Conservation (phyloP, 2,329 filamentous ascomycete species). For the Monosporascus sp. region DNA sequence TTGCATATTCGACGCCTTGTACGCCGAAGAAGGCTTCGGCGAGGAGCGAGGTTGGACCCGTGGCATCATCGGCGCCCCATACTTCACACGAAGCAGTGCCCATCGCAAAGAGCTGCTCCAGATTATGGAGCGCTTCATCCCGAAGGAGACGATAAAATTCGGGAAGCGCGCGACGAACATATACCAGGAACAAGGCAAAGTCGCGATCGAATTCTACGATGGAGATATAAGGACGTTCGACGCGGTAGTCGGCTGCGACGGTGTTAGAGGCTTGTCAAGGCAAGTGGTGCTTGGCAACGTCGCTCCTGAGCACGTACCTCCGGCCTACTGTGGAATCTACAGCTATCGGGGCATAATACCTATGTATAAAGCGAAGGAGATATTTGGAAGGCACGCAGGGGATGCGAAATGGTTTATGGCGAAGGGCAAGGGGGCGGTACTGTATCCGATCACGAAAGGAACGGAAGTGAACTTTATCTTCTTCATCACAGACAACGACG, state of each 20-base stretch:
- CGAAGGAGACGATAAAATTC: slow-evolving; percentile 19
- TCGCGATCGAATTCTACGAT: slow-evolving; percentile 18
- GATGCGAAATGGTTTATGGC: slow-evolving; percentile 25
- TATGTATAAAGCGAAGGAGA: slow-evolving; percentile 19
- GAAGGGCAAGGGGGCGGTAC: slow-evolving; percentile 14
- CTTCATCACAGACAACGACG: slow-evolving; percentile 12
- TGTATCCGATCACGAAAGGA: slow-evolving; percentile 22
- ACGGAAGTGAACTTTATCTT: slow-evolving; percentile 22
- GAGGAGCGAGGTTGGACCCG: slow-evolving; percentile 30
- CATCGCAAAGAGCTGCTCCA: slow-evolving; percentile 37
- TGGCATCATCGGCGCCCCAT: slow-evolving; percentile 29
- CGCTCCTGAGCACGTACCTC: slow-evolving; percentile 20
- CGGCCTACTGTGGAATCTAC: slow-evolving; percentile 24
- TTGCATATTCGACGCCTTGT: slow-evolving; percentile 35
- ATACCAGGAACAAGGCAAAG: slow-evolving; percentile 16
- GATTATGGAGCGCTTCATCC: slow-evolving; percentile 32
- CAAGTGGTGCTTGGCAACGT: slow-evolving; percentile 16
- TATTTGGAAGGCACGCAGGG: slow-evolving; percentile 21
- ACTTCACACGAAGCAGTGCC: slow-evolving; percentile 34
- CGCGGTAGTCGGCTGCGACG: slow-evolving; percentile 22
- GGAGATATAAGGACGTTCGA: slow-evolving; percentile 12
- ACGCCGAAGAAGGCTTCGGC: slow-evolving; percentile 35
- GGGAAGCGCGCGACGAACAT: slow-evolving; percentile 18
- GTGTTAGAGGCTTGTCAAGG: slow-evolving; percentile 21
- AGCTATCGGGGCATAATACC: slow-evolving; percentile 26